These are phyloP conservation scores for Microascus cirrosus DNA, from an alignment of 2,329 filamentous ascomycete genomes.

Conservation along the genomic window DNA sequence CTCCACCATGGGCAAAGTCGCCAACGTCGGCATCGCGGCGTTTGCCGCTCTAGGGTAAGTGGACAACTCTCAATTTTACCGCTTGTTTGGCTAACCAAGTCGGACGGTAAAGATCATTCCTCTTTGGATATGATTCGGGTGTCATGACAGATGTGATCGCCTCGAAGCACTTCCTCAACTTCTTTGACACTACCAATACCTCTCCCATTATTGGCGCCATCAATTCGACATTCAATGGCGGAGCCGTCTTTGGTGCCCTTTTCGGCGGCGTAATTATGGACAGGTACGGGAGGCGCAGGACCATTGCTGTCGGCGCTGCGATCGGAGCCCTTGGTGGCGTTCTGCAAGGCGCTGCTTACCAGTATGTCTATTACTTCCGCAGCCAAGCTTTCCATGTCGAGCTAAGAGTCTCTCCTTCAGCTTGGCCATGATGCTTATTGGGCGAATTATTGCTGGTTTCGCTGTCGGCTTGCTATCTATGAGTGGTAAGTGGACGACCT, in stretches of 20 bases:
- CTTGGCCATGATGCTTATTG: slow-evolving; percentile 18
- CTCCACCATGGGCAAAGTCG: slow-evolving; percentile 24
- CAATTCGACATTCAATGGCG: slow-evolving; percentile 44
- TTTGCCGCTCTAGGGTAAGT: slow-evolving; percentile 28
- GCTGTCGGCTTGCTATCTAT: slow-evolving; percentile 48
- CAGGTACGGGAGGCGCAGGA: slow-evolving; percentile 44
- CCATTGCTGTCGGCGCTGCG: slow-evolving; percentile 46
- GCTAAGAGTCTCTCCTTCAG: slow-evolving; percentile 29
- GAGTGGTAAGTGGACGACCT: slow-evolving; percentile 15
- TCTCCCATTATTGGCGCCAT: slow-evolving; percentile 42
- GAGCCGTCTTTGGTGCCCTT: neutral
- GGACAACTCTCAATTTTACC: neutral
- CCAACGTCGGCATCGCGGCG: slow-evolving; percentile 23
- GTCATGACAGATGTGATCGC: slow-evolving; percentile 50
- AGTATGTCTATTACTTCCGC: neutral
- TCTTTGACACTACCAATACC: slow-evolving; percentile 39
- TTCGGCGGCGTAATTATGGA: slow-evolving; percentile 37
- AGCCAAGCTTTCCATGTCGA: slow-evolving; percentile 20
- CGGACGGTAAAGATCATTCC: slow-evolving; percentile 17
- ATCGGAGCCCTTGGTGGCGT: slow-evolving; percentile 46
- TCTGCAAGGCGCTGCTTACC: slow-evolving; percentile 43
- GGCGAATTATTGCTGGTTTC: slow-evolving; percentile 47
- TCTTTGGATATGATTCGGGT: slow-evolving; percentile 54
- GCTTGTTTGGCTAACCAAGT: slow-evolving; percentile 8
- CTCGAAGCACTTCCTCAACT: slow-evolving; percentile 42